Evolutionary conservation across 2,329 filamentous ascomycete species (phyloP).

Genomic region (Acephala macrosclerotiorum): DNA sequence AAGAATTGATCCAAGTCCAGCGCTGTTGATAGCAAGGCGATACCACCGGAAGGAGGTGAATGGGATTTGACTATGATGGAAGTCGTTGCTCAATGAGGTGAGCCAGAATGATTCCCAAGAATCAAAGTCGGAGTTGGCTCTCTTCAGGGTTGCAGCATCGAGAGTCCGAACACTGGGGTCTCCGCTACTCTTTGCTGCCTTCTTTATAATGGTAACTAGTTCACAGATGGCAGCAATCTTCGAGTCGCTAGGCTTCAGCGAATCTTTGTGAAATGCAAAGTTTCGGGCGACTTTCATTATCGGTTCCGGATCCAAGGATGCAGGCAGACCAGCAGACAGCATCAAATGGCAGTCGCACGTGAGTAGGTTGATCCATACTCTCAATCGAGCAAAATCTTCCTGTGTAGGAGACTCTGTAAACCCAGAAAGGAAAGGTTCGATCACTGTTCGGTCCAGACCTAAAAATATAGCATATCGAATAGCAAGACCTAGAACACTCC

Average conservation of each 20-base stretch:
- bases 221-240: slow-evolving; percentile 35
- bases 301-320: slow-evolving; percentile 32
- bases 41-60: slow-evolving; percentile 33
- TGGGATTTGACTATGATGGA: slow-evolving; percentile 33
- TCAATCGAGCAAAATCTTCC: slow-evolving; percentile 28
- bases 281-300: slow-evolving; percentile 28
- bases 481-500: not conserved
- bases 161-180: slow-evolving; percentile 35
- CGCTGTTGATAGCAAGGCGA: slow-evolving; percentile 26
- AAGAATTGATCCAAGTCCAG: slow-evolving; percentile 17
- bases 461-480: not conserved
- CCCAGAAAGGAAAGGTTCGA: not conserved
- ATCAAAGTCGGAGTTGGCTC: slow-evolving; percentile 35
- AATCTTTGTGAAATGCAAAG: slow-evolving; percentile 26
- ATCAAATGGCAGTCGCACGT: slow-evolving; percentile 39
- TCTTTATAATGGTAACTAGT: slow-evolving; percentile 33
- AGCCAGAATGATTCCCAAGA: slow-evolving; percentile 30
- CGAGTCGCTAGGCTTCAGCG: slow-evolving; percentile 34
- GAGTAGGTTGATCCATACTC: slow-evolving; percentile 38
- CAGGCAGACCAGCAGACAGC: slow-evolving; percentile 36
- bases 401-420: slow-evolving; percentile 12
- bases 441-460: slow-evolving; percentile 1
- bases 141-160: slow-evolving; percentile 22
- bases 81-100: slow-evolving; percentile 17
- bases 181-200: slow-evolving; percentile 27